Percentiles rank a stretch among this genome's conserved stretches.
Evolutionary conservation across 2,329 filamentous ascomycete genomes (phyloP).

Genomic region (Neonectria magnoliae): DNA sequence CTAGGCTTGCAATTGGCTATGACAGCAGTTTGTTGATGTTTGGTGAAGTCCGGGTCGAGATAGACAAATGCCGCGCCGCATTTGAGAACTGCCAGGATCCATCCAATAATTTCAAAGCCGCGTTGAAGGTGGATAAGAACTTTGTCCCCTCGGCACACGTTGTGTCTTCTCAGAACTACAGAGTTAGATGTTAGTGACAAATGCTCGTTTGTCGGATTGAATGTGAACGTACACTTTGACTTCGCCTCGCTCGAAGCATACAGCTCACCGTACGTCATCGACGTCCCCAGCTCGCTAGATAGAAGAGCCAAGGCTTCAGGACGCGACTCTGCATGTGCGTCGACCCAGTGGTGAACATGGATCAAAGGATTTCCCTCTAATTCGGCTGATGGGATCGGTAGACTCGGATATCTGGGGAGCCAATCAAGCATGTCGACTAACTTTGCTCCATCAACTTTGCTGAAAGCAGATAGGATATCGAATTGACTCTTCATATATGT

Average conservation of each 20-base stretch:
- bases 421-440: background rate
- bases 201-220: background rate
- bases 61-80: background rate
- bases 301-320: background rate
- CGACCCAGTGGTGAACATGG: slow-evolving; percentile 3
- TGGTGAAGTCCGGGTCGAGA: background rate
- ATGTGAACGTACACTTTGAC: background rate
- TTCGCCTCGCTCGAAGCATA: background rate
- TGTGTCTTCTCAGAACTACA: background rate
- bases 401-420: background rate
- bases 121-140: background rate
- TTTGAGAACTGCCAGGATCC: background rate
- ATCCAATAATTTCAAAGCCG: background rate
- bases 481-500: background rate
- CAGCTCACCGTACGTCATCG: background rate
- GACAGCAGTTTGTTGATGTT: background rate
- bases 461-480: background rate
- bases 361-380: background rate
- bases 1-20: background rate
- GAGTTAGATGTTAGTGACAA: background rate
- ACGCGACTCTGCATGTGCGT: background rate
- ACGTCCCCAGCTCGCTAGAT: background rate
- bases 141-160: background rate
- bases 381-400: background rate
- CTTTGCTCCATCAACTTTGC: background rate